Conservation (phyloP, 1,284 basidiomycete species). For the Boletus semigastroideus region DNA sequence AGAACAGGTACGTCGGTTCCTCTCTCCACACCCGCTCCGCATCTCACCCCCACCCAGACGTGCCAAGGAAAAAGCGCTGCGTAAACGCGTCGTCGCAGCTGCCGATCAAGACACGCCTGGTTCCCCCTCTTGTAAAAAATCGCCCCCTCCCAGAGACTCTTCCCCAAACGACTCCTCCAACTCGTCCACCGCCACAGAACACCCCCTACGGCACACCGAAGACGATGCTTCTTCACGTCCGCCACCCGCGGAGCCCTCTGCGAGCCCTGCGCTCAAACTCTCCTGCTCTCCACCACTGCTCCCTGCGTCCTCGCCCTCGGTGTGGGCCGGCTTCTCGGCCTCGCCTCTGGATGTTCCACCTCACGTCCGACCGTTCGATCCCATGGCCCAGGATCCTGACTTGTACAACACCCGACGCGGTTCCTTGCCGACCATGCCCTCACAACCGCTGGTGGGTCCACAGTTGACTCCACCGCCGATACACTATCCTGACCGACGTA, state of each 20-base stretch:
- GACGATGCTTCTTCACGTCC: conserved; percentile 9
- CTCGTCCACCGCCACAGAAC: conserved; percentile 34
- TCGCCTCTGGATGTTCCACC: conserved; percentile 30
- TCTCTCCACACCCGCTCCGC: conserved; percentile 1
- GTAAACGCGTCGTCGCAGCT: conserved; percentile 17
- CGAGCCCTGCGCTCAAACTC: conserved; percentile 37
- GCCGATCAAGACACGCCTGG: conserved; percentile 16
- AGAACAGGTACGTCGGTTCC: conserved; percentile 65
- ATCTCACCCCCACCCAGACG: conserved; percentile 45
- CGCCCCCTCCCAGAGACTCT: conserved; percentile 23
- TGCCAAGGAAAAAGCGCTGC: conserved; percentile 72
- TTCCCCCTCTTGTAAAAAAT: conserved; percentile 15
- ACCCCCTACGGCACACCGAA: conserved; percentile 15
- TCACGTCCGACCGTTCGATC: conserved; percentile 21
- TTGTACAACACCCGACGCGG: conserved; percentile 39
- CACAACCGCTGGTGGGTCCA: conserved; percentile 36
- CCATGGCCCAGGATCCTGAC: conserved; percentile 24
- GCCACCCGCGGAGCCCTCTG: conserved; percentile 18
- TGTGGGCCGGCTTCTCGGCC: conserved; percentile 41
- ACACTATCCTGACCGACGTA: conserved; percentile 44
- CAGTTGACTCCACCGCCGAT: conserved; percentile 14
- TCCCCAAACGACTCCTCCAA: conserved; percentile 32
- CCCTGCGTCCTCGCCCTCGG: conserved; percentile 36
- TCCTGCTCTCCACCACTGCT: conserved; percentile 37
- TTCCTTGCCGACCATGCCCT: conserved; percentile 49